Evolutionary conservation across 106 monocot genomes (phyloP), one percentile per base, ranked within the genome.

Genomic region (Apostasia ramifera): DNA sequence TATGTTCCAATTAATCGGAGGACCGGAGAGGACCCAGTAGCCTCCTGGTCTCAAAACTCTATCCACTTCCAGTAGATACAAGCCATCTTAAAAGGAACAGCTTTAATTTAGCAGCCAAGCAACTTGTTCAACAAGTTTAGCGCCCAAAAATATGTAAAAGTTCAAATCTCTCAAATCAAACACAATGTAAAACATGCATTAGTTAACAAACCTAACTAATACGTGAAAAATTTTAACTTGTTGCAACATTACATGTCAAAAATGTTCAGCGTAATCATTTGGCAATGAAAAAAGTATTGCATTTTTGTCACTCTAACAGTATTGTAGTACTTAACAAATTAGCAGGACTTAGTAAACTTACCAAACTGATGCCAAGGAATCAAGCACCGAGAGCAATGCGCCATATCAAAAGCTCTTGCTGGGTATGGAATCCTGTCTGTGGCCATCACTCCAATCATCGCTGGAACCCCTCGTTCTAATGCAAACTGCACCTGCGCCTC

Each of bases 401-500:
- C 83, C 79, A 79, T 76, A 63, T 84, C 83, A 46, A 84, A 84
- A 41, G 69, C 76, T 71, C 80, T 79, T 12, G 83, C 64, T 0
- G 83, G 83, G 47, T 76, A 84, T n/a, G 83, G 79, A 47, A 80
- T 74, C 56, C 74, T 69, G 8, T 78, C 54, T 43, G 83, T 70
- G 4, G 74, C 79, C 65, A 84, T 53, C 9, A 84, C 70, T 11
- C 83, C 83, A 53, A 84, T 84, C 71, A 80, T 73, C 2, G 83
- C 83, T 26, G 83, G 83, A 2, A 84, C 76, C 40, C 83, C 83
- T 61, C 83, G 63, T 54, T 84, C 83, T 4, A 79, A 55, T 52
- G 83, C 83, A 68, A 84, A 84, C 65, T 84, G 83, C 59, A 83
- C 79, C 55, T 79, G 79, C n/a, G 83, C 79, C 79, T 71, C 71